phyloP scores from a whole-genome alignment of 1,284 basidiomycete species.

The Thelephora terrestris region DNA sequence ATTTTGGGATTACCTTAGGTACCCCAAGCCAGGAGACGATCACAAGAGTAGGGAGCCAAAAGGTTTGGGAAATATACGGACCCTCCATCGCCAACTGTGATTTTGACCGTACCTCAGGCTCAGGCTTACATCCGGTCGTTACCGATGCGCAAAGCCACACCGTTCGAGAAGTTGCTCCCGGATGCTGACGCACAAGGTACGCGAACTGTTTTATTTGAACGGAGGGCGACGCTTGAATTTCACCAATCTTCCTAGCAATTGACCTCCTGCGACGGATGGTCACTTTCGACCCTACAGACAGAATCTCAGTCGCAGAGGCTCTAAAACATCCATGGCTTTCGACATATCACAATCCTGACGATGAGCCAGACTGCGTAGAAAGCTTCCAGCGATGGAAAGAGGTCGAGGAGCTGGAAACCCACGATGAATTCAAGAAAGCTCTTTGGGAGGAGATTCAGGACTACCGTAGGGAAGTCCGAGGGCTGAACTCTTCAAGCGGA shows the following conservation, averaged over 20 bases:
- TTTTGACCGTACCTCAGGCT: slow-evolving; percentile 40
- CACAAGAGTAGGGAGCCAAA: slow-evolving; percentile 78
- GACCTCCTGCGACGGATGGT: slow-evolving; percentile 83
- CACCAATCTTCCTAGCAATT: slow-evolving; percentile 44
- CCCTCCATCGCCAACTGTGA: not conserved
- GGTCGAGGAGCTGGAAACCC: slow-evolving; percentile 73
- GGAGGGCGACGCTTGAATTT: not conserved
- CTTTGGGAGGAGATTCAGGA: slow-evolving; percentile 82
- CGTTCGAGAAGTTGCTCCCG: slow-evolving; percentile 70
- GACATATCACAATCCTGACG: slow-evolving; percentile 80
- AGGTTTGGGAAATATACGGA: slow-evolving; percentile 34
- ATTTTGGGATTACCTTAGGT: slow-evolving; percentile 35
- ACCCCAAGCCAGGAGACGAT: slow-evolving; percentile 82
- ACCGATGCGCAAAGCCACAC: slow-evolving; percentile 62
- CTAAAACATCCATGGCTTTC: slow-evolving; percentile 88
- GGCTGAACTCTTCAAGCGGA: slow-evolving; percentile 18
- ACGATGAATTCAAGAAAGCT: slow-evolving; percentile 73
- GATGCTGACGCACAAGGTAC: slow-evolving; percentile 74
- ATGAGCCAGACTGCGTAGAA: slow-evolving; percentile 73
- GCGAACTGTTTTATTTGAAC: slow-evolving; percentile 7
- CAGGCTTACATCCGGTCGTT: slow-evolving; percentile 89
- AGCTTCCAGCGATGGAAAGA: slow-evolving; percentile 79
- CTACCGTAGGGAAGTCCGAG: slow-evolving; percentile 73
- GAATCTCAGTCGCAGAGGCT: slow-evolving; percentile 76
- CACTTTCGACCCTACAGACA: slow-evolving; percentile 77